Evolutionary conservation across 2,329 filamentous ascomycete genomes (phyloP), one percentile per base, ranked within the genome.

Genomic region (Ploettnerulaceae sp.): DNA sequence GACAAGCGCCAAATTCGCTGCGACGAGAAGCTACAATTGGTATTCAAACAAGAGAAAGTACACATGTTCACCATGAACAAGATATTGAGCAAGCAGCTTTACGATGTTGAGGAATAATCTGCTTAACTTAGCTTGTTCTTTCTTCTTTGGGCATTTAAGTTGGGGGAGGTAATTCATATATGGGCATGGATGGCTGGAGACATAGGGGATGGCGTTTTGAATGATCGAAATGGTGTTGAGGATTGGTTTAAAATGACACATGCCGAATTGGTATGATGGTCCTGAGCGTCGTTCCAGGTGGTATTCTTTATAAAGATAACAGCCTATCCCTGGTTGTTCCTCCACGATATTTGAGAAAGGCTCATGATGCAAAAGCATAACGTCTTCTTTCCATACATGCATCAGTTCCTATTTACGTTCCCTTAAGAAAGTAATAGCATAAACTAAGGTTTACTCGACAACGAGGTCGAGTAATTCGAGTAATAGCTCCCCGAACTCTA

Each of bases 41-140:
- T 98, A 6, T 98, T 98, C 72, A 95, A 95, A 67, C 79, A 86
- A 61, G 81, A 89, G 61, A 86, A 79, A 61, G 86, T 98, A 39
- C 89, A 97, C 68, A 98, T 98, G 93, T 98, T 98, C 68, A 90
- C 89, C 57, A 97, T 98, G 91, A 97, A 95, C 73, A 96, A 96
- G 73, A 79, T 95, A 12, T 80, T 97, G 8, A 89, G 87, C 53
- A 83, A 85, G 64, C 91, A 97, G 62, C 74, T 97, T 29, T 96
- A 95, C 63, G 86, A 85, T 2, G 76, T 87, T 37, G 89, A 91
- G 43, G 89, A 93, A 65, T 40, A 24, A 45, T n/a, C 28, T 24
- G 35, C 26, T n/a, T 32, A 31, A 31, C n/a, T 31, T 20, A 26
- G 25, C n/a, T n/a, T n/a, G n/a, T n/a, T 33, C 4, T 33, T 3